Evolutionary conservation across 2,329 filamentous ascomycete genomes (phyloP).

Genomic region (Apiospora malaysiana): DNA sequence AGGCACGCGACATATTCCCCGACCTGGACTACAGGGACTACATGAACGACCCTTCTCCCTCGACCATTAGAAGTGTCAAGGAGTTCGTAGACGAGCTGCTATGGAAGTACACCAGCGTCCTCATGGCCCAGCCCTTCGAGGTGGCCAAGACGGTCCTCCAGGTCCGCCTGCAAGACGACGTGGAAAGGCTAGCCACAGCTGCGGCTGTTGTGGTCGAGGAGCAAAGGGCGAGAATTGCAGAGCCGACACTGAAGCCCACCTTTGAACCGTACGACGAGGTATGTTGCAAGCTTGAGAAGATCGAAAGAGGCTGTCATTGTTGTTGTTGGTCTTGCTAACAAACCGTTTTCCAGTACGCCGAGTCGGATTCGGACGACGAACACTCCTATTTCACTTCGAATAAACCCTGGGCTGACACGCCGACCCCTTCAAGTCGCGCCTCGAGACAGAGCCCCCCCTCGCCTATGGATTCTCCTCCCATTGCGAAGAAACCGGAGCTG

Average conservation of each 20-base stretch:
- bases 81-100: conserved; percentile 82
- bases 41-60: conserved; percentile 76
- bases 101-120: conserved; percentile 88
- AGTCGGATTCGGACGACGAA: conserved; percentile 78
- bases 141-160: conserved; percentile 94
- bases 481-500: conserved; percentile 41
- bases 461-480: conserved; percentile 38
- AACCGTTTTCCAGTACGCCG: conserved; percentile 40
- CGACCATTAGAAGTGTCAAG: conserved; percentile 75
- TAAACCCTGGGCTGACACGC: conserved; percentile 54
- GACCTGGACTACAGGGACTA: conserved; percentile 94
- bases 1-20: conserved; percentile 83
- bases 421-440: conserved; percentile 51
- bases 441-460: conserved; percentile 31
- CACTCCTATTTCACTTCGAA: conserved; percentile 83
- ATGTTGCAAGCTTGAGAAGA: conserved; percentile 19
- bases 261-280: conserved; percentile 37
- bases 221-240: conserved; percentile 39
- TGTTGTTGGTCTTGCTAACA: background rate
- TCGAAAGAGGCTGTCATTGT: background rate
- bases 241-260: conserved; percentile 41
- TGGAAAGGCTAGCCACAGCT: conserved; percentile 42
- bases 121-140: conserved; percentile 95
- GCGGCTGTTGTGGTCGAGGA: conserved; percentile 34
- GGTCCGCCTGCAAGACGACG: conserved; percentile 64